These are phyloP conservation scores for Coriaria nepalensis DNA, from an alignment of 306 rosid species.

Conservation along the genomic window DNA sequence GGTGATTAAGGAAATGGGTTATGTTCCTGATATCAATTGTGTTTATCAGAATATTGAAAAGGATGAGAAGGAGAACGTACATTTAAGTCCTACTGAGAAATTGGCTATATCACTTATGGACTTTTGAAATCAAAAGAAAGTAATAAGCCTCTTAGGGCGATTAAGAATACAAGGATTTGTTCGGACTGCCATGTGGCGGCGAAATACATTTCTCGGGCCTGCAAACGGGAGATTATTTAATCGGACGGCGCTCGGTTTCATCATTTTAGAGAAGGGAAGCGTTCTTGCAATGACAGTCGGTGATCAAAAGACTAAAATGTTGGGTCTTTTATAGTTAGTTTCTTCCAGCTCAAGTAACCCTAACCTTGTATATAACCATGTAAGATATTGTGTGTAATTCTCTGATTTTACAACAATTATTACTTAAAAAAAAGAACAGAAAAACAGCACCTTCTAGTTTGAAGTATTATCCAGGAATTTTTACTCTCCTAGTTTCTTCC, in stretches of 20 bases:
- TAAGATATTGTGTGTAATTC: no score
- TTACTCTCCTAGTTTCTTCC: no score
- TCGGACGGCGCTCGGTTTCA: conserved; percentile 52
- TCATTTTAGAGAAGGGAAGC: conserved; percentile 48
- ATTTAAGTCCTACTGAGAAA: conserved; percentile 62
- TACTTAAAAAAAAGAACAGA: no score
- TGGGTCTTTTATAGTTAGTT: neutral
- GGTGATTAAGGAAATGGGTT: conserved; percentile 39
- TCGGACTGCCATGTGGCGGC: conserved; percentile 51
- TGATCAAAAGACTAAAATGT: conserved; percentile 2
- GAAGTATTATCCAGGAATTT: no score
- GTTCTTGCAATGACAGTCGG: conserved; percentile 58
- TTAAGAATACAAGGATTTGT: conserved; percentile 53
- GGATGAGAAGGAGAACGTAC: conserved; percentile 41
- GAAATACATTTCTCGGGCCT: conserved; percentile 40
- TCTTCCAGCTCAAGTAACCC: no score
- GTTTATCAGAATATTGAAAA: conserved; percentile 45
- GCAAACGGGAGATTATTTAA: conserved; percentile 30
- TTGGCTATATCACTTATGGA: conserved; percentile 52
- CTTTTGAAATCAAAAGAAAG: conserved; percentile 27
- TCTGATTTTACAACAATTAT: no score
- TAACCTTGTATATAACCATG: no score
- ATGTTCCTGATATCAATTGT: conserved; percentile 35
- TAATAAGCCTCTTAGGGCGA: conserved; percentile 44
- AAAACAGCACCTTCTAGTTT: no score